phyloP scores from a whole-genome alignment of 352 stramenopile genomes.

The Phytophthora multivora region DNA sequence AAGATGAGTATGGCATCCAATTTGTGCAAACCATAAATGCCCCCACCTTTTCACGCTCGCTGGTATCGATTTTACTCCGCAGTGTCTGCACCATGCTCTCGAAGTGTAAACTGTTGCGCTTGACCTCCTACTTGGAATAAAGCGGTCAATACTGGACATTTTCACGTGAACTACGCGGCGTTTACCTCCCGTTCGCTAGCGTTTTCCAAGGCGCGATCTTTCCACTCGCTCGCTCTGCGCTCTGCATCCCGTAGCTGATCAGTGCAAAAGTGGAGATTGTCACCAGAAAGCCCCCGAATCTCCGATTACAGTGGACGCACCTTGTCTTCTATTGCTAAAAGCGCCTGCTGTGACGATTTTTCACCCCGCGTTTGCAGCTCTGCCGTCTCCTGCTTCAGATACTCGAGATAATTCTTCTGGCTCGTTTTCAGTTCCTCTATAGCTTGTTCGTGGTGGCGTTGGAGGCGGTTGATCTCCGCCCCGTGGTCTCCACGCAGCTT shows the following conservation, averaged over 20 bases:
- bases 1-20: background rate
- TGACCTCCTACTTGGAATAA: constrained; percentile 14
- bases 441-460: constrained; percentile 43
- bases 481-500: constrained; percentile 45
- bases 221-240: constrained; percentile 42
- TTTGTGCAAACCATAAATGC: background rate
- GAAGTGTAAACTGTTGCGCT: constrained; percentile 16
- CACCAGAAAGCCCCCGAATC: background rate
- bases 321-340: constrained; percentile 37
- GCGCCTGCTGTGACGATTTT: constrained; percentile 28
- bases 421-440: constrained; percentile 50
- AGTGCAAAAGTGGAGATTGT: background rate
- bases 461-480: constrained; percentile 44
- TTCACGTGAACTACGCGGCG: background rate
- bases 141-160: background rate
- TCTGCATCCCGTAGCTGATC: constrained; percentile 45
- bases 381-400: constrained; percentile 50
- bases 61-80: constrained; percentile 10
- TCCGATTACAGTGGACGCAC: constrained; percentile 14
- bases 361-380: constrained; percentile 28
- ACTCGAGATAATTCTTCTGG: constrained; percentile 54
- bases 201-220: constrained; percentile 38
- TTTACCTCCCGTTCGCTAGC: constrained; percentile 49
- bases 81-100: constrained; percentile 23
- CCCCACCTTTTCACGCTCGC: constrained; percentile 29